Percentiles rank a stretch among this genome's conserved stretches.
Conservation (phyloP, 176 grass and related monocot genomes). For the Pontederia crassipes region DNA sequence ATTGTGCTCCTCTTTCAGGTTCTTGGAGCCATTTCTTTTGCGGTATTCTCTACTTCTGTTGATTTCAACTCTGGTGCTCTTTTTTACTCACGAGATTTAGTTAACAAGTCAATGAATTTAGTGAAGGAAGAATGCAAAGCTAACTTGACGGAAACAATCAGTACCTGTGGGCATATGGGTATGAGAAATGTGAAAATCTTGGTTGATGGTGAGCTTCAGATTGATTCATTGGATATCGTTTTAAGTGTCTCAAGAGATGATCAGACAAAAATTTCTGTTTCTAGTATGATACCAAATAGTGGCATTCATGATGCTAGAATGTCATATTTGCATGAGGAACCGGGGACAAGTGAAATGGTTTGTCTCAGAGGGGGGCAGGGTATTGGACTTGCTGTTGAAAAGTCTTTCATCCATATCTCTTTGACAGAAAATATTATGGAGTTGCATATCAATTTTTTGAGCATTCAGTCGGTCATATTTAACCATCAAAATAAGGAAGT, state of each 20-base stretch:
- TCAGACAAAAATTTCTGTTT: slow-evolving; percentile 18
- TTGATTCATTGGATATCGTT: slow-evolving; percentile 42
- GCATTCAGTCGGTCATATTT: slow-evolving; percentile 43
- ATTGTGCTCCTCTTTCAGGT: slow-evolving; percentile 40
- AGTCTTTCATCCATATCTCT: slow-evolving; percentile 38
- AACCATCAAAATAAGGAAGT: slow-evolving; percentile 27
- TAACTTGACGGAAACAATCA: slow-evolving; percentile 15
- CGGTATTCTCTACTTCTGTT: slow-evolving; percentile 10
- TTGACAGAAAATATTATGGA: slow-evolving; percentile 32
- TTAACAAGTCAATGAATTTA: slow-evolving; percentile 38
- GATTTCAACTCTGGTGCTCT: slow-evolving; percentile 26
- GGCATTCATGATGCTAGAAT: slow-evolving; percentile 27
- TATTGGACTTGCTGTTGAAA: slow-evolving; percentile 51
- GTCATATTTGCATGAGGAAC: slow-evolving; percentile 20
- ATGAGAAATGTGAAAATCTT: slow-evolving; percentile 23
- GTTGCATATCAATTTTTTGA: slow-evolving; percentile 34
- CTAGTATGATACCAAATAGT: slow-evolving; percentile 11
- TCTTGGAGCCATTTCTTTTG: slow-evolving; percentile 26
- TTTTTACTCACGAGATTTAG: slow-evolving; percentile 46
- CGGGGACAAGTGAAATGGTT: slow-evolving; percentile 23
- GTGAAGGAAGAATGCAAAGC: slow-evolving; percentile 13
- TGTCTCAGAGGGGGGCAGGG: slow-evolving; percentile 28
- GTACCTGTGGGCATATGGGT: slow-evolving; percentile 15
- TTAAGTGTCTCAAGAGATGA: slow-evolving; percentile 36
- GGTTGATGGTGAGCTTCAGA: slow-evolving; percentile 42